Base-by-base conservation (phyloP, 106 monocot genomes). In the Dactylorhiza incarnata region DNA sequence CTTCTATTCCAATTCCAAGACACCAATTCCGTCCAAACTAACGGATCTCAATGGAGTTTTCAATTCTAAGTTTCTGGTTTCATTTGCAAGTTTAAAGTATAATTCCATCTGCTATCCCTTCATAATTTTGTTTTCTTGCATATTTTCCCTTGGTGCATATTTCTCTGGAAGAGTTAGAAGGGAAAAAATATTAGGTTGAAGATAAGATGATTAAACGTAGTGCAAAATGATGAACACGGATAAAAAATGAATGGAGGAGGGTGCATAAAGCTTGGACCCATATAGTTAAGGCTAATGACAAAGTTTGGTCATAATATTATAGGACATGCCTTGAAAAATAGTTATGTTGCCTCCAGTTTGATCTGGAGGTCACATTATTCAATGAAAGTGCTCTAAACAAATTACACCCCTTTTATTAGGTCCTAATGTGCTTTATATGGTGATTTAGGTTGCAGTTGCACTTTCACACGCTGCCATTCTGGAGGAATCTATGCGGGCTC, bases 381-480 rank as follows among this genome's bases (percentile, higher is more conserved):
- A 25, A 25, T 7, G 26, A 13, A 65, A 65, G 13, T 9, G 11
- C 26, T 13, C 8, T 65, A 25, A 5, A 62, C 24, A 23, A 7
- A 24, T 5, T 11, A 19, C 5, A 16, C 6, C 55, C 55, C 14
- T 58, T 58, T 58, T 56, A 56, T 63, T 63, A 25, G 25, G 3
- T 56, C 63, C 0, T 63, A 25, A 63, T 63, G 9, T 65, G 12
- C 12, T 7, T 29, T 65, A 65, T 11, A 65, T 65, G 76, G 48
- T 78, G 23, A 19, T 77, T 76, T 79, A 96, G 96, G 96, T 96
- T 65, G 96, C 96, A 49, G 93, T 96, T 75, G 96, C 96, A 71
- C 90, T 96, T 75, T 96, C 96, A 59, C 96, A 96, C 86, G 96
- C 96, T 76, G 88, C 96, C 49, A 96, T 96, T 75, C 53, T 96